Evolutionary conservation across 2,329 filamentous ascomycete genomes (phyloP).

Genomic region (Polytolypa hystricis): DNA sequence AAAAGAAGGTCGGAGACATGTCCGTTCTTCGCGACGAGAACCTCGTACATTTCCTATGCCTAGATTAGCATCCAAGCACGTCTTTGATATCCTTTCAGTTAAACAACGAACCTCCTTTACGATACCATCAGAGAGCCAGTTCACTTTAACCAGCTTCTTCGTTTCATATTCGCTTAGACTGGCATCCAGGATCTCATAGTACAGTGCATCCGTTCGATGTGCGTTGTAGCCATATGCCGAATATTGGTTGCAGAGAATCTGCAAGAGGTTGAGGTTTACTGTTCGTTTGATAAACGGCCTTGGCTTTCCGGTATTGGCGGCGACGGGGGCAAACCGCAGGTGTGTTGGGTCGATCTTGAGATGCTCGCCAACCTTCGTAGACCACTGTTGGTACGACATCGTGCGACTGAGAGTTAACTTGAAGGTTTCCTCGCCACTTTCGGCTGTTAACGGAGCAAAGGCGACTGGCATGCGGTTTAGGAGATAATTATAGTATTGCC

Average conservation of each 20-base stretch:
- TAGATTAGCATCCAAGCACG: no score
- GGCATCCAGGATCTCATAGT: slow-evolving; percentile 89
- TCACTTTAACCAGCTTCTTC: slow-evolving; percentile 76
- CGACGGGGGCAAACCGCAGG: slow-evolving; percentile 82
- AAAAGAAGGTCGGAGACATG: slow-evolving; percentile 67
- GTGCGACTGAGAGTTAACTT: slow-evolving; percentile 72
- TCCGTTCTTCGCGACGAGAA: slow-evolving; percentile 81
- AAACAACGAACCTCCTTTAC: slow-evolving; percentile 62
- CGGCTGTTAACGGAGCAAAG: slow-evolving; percentile 55
- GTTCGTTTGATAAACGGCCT: slow-evolving; percentile 67
- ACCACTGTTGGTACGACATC: slow-evolving; percentile 78
- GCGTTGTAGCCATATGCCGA: slow-evolving; percentile 58
- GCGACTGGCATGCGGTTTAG: slow-evolving; percentile 69
- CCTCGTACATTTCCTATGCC: slow-evolving; percentile 66
- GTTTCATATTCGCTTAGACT: slow-evolving; percentile 86
- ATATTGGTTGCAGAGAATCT: slow-evolving; percentile 67
- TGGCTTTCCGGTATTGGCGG: slow-evolving; percentile 62
- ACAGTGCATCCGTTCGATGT: slow-evolving; percentile 67
- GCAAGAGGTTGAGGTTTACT: slow-evolving; percentile 58
- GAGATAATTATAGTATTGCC: slow-evolving; percentile 87
- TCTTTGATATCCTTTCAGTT: background rate
- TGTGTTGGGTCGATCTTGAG: slow-evolving; percentile 73
- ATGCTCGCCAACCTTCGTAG: slow-evolving; percentile 69
- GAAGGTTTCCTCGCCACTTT: slow-evolving; percentile 53
- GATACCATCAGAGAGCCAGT: slow-evolving; percentile 78